Percentiles rank a stretch among this genome's conserved stretches.
Evolutionary conservation across 495 filamentous ascomycete species (phyloP).

Genomic region (Halenospora varia): DNA sequence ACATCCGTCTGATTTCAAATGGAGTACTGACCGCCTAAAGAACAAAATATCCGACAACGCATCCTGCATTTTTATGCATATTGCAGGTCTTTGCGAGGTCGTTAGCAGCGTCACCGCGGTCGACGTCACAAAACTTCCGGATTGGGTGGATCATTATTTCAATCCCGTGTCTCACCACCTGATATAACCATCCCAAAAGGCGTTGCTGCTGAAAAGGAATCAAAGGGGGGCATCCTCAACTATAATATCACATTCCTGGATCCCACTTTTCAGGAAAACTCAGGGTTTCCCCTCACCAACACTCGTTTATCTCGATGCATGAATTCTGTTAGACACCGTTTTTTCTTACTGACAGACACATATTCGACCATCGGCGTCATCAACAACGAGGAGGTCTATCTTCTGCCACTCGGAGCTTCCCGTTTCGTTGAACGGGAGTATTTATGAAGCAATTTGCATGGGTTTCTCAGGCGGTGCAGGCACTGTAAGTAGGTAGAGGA

Average conservation of each 20-base stretch:
- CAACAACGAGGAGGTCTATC: too few species aligned
- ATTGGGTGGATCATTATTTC: neutral
- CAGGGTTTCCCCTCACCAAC: neutral
- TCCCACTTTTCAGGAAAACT: neutral
- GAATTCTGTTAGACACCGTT: too few species aligned
- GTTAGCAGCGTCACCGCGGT: neutral
- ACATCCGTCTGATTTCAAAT: neutral
- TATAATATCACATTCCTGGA: neutral
- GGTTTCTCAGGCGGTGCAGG: neutral
- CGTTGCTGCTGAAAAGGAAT: neutral
- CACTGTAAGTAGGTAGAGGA: neutral
- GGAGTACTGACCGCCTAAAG: neutral
- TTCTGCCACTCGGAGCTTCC: too few species aligned
- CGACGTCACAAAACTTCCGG: neutral
- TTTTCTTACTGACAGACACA: too few species aligned
- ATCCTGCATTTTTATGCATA: neutral
- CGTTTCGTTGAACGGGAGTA: neutral
- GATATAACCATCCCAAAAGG: neutral
- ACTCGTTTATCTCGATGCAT: neutral
- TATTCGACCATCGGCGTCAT: too few species aligned
- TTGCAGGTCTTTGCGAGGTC: neutral
- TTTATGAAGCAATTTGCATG: neutral
- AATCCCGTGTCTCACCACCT: neutral
- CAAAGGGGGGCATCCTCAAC: neutral
- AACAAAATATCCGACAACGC: neutral